phyloP scores from a whole-genome alignment of 78 protist genomes.

The Trichosphaerium sp. region DNA sequence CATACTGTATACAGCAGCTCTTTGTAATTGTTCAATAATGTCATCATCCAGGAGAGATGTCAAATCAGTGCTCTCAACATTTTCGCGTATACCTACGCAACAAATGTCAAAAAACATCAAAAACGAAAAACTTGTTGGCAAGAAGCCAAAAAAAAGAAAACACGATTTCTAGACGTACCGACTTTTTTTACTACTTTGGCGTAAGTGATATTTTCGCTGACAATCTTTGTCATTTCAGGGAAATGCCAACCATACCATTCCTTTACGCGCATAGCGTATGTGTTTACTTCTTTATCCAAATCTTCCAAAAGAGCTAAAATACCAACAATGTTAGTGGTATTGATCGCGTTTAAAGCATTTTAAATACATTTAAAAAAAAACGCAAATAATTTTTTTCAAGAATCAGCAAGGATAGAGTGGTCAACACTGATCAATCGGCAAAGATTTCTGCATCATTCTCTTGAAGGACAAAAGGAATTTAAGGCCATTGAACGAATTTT shows the following conservation, averaged over 20 bases:
- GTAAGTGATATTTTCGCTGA: conserved; percentile 71
- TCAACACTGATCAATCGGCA: not conserved
- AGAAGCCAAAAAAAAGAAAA: not conserved
- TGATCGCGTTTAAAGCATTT: no score
- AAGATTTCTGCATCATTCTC: not conserved
- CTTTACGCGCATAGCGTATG: conserved; percentile 92
- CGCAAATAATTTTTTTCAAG: not conserved
- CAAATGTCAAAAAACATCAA: not conserved
- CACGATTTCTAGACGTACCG: conserved; percentile 37
- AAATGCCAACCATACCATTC: conserved; percentile 99
- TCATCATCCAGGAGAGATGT: conserved; percentile 72
- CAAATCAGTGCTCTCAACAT: conserved; percentile 42
- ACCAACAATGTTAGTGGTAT: not conserved
- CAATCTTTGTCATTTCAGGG: conserved; percentile 89
- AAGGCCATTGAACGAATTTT: not conserved
- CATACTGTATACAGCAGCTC: conserved; percentile 35
- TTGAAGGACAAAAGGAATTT: not conserved
- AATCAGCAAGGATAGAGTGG: not conserved
- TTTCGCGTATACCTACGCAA: conserved; percentile 5
- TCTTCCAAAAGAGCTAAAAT: conserved; percentile 83
- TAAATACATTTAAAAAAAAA: no score
- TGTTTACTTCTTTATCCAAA: conserved; percentile 96
- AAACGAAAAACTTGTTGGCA: conserved; percentile 9
- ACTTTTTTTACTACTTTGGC: conserved; percentile 54
- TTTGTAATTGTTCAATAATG: conserved; percentile 40